These are phyloP conservation scores for Marvania coccoides DNA, from an alignment of 139 green algal genomes.

Conservation along the genomic window DNA sequence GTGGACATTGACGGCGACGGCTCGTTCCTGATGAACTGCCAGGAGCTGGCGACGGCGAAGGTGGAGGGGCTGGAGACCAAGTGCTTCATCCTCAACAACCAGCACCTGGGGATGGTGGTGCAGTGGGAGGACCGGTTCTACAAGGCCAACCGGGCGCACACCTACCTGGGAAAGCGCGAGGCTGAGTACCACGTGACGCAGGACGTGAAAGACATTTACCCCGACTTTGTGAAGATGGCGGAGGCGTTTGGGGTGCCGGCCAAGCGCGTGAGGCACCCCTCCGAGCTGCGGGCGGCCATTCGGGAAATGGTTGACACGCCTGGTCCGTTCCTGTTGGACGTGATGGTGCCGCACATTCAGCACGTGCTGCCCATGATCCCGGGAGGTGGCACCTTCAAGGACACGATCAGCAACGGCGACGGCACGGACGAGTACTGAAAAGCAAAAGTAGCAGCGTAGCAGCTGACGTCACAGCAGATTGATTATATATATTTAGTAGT, in stretches of 20 bases:
- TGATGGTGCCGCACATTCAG: slow-evolving; percentile 98
- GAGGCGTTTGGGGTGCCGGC: slow-evolving; percentile 66
- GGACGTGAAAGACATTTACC: slow-evolving; percentile 92
- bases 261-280: slow-evolving; percentile 59
- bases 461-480: background rate
- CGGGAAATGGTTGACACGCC: slow-evolving; percentile 87
- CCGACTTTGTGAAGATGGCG: slow-evolving; percentile 92
- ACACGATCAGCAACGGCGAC: slow-evolving; percentile 92
- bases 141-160: slow-evolving; percentile 97
- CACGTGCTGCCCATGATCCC: slow-evolving; percentile 99
- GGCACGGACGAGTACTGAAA: slow-evolving; percentile 51
- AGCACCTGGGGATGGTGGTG: slow-evolving; percentile 99
- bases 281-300: slow-evolving; percentile 51
- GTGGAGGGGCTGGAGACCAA: slow-evolving; percentile 94
- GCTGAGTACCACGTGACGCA: slow-evolving; percentile 49
- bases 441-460: background rate
- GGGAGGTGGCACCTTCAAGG: slow-evolving; percentile 87
- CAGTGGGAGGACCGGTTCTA: slow-evolving; percentile 99
- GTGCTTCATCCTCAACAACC: slow-evolving; percentile 98
- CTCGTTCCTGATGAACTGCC: slow-evolving; percentile 96
- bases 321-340: slow-evolving; percentile 94
- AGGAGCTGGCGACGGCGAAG: slow-evolving; percentile 91
- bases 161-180: slow-evolving; percentile 85
- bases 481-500: background rate
- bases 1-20: slow-evolving; percentile 98